Evolutionary conservation across 306 rosid genomes (phyloP).

Genomic region (barrel medic (Medicago truncatula)): MtrunA17r5.0-ANR NC_053044.1:39130501-39131000

Average conservation of each 20-base stretch:
- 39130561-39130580: no score
- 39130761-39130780: conserved; percentile 19
- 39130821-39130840: not conserved
- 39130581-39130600: no score
- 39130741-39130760: conserved; percentile 9
- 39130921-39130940: conserved; percentile 95
- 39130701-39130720: not conserved
- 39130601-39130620: no score
- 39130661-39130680: not conserved
- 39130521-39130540: not conserved
- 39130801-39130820: not conserved
- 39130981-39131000: conserved; percentile 23
- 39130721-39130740: not conserved
- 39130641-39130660: not conserved
- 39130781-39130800: conserved; percentile 6
- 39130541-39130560: not conserved
- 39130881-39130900: conserved; percentile 94
- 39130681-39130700: not conserved
- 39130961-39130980: conserved; percentile 25
- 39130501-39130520: not conserved
- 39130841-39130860: conserved; percentile 70
- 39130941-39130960: conserved; percentile 82
- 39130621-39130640: not conserved
- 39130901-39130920: conserved; percentile 92
- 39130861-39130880: conserved; percentile 88